Base-by-base conservation (phyloP, 768 basidiomycete genomes). In the Auricularia heimuer region DNA sequence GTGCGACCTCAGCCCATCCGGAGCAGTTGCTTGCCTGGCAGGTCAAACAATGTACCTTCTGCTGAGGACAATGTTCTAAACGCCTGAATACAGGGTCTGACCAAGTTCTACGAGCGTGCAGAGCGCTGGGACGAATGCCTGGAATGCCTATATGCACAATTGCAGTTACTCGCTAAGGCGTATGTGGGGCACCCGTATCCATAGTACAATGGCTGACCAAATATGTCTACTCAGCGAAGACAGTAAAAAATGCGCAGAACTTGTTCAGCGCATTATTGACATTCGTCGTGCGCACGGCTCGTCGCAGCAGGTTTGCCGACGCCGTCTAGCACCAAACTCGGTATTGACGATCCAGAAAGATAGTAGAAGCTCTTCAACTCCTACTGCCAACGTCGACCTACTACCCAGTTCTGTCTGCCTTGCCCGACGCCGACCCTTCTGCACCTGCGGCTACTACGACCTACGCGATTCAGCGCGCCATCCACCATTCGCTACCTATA, bases 1-100 rank as follows among this genome's bases (percentile, higher is more conserved):
- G 84, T 68, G 96, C 95, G 0, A 90, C 86, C 61, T 77, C 81
- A 39, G 67, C 83, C n/a, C 85, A 85, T 66, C 84, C 88, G 12
- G 80, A 82, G 2, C 88, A 91, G 70, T 75, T 81, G 1, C 79
- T 95, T 18, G 95, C 94, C 16, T 89, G 89, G 87, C 94, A 95
- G 86, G 93, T 88, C 66, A 37, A 79, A 71, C 10, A 16, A n/a
- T 34, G 4, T 24, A 37, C 14, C 39, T 36, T 35, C 36, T 37
- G 7, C 35, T 54, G 61, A 65, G 39, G 7, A 14, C 63, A 24
- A 51, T 45, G 12, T 62, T 69, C 62, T 54, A 45, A 64, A 37
- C 44, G 47, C 24, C 56, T 45, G 29, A 63, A n/a, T 33, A 54
- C 68, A 94, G 90, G 93, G 92, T 10, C 75, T 92, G 12, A 78